Percentiles rank a stretch among this genome's conserved stretches.
phyloP scores from a whole-genome alignment of 1,284 basidiomycete species.

The Ustilago xerochloae region DNA sequence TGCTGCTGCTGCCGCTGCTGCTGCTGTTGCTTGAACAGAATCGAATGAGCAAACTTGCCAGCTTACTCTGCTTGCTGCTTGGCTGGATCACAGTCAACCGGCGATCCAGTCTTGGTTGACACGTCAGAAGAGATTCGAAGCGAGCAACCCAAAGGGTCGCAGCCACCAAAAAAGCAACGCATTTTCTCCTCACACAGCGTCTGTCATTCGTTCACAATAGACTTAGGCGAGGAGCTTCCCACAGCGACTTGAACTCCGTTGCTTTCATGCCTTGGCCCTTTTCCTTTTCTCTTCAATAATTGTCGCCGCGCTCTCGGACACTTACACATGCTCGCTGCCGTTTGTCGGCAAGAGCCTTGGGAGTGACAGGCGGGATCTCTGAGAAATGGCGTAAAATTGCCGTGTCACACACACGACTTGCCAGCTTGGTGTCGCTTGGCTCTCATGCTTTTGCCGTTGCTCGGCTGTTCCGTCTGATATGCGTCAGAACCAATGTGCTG shows the following conservation, averaged over 20 bases:
- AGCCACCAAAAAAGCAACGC: too few species aligned
- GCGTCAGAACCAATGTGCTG: too few species aligned
- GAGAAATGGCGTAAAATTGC: too few species aligned
- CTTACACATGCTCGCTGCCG: background rate
- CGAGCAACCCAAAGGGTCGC: background rate
- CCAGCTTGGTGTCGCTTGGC: too few species aligned
- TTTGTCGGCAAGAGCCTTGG: background rate
- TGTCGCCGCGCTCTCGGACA: background rate
- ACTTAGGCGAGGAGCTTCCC: background rate
- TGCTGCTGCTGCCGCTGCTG: too few species aligned
- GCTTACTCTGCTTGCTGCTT: too few species aligned
- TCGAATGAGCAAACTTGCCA: too few species aligned
- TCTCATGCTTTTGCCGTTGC: background rate
- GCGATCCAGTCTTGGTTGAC: background rate
- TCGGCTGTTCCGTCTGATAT: background rate
- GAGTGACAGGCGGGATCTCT: too few species aligned
- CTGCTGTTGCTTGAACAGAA: too few species aligned
- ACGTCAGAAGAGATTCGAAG: background rate
- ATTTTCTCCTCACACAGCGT: background rate
- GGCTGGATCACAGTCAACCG: background rate
- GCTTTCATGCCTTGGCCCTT: background rate
- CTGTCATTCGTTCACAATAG: background rate
- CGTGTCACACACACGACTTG: too few species aligned
- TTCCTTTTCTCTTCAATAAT: background rate
- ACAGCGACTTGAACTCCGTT: background rate